Evolutionary conservation across 2,329 filamentous ascomycete species (phyloP), one percentile per base, ranked within the genome.

Genomic region (Exophiala sp.): DNA sequence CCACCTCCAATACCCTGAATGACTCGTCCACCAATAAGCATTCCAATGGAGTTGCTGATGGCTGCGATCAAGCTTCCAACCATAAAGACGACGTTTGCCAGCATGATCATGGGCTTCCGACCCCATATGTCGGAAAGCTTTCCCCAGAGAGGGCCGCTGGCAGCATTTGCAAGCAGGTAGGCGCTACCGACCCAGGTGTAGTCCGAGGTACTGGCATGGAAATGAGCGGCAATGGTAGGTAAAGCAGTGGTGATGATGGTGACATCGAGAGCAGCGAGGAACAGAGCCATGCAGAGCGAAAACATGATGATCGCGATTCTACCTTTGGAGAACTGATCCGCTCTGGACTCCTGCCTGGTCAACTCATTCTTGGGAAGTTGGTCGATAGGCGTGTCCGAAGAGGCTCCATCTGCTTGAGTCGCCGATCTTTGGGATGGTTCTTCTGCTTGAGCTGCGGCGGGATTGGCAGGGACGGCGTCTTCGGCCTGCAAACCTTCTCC

Each of bases 81-180:
- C 50, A 87, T 77, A 71, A 87, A 88, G 20, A 84, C 70, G 14
- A 77, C 69, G 54, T 85, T 84, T 14, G 82, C 82, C 2, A 78
- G 62, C 11, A 87, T 70, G 29, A 87, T 70, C 45, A 85, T 76
- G 10, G 78, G 78, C 62, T 87, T 88, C 38, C 85, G 75, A 2
- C 85, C 84, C 71, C 81, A 87, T 54, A 87, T 86, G 60, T 87
- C 85, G 41, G 80, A 82, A 18, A 85, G 69, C 63, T 85, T 85
- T 18, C 82, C 81, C 80, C 82, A 85, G 32, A 80, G 73, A 1
- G 80, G 80, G 2, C 79, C 78, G 16, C 78, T 71, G 11, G 73
- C 67, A 18, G 75, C 71, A 60, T 75, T 73, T 48, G 70, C 72
- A 47, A 77, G 65, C 12, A 77, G 65, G 60, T 74, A 76, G 8